Evolutionary conservation across 306 rosid genomes (phyloP), one percentile per base, ranked within the genome.

Genomic region (Casuarina glauca): DNA sequence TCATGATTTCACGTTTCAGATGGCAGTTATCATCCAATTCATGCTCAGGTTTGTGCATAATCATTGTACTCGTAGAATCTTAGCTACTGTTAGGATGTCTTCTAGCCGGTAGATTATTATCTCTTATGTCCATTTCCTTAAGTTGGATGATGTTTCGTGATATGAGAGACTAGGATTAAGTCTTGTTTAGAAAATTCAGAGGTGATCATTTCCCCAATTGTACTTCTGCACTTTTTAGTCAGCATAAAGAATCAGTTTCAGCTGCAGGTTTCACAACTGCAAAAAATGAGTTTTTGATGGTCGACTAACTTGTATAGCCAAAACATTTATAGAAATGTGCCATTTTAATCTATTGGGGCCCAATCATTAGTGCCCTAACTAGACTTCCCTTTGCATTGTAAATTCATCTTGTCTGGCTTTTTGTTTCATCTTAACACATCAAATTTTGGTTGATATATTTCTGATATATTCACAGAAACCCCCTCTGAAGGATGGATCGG

Each of bases 401-500:
- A 36, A 35, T 62, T 16, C 6, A 6, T 35, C 69, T 62, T 62
- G 13, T 62, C 69, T 35, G 12, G 69, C 44, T 6, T 32, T 62
- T 62, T 62, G 36, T 42, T 62, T 62, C 44, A 32, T 60, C 54
- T 20, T 36, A 20, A 71, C 35, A 0, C 35, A 38, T 62, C 41
- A 61, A 42, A 66, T 64, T 63, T 38, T 62, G 19, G 10, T 17
- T 38, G 19, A 10, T 36, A 12, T 43, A 51, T 5, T 42, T 43
- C 16, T 44, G 63, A 15, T 53, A 26, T 70, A 58, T 78, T 4
- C 53, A 76, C 76, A 82, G 87, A 88, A 73, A 42, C 39, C 80
- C 53, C 8, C 51, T 78, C 72, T 75, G 16, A 69, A 82, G 77
- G 88, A 76, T 48, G 79, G 82, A 75, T 72, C 19, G 17, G 73